phyloP scores from a whole-genome alignment of 345 rosid genomes.

The Acer saccharum region DNA sequence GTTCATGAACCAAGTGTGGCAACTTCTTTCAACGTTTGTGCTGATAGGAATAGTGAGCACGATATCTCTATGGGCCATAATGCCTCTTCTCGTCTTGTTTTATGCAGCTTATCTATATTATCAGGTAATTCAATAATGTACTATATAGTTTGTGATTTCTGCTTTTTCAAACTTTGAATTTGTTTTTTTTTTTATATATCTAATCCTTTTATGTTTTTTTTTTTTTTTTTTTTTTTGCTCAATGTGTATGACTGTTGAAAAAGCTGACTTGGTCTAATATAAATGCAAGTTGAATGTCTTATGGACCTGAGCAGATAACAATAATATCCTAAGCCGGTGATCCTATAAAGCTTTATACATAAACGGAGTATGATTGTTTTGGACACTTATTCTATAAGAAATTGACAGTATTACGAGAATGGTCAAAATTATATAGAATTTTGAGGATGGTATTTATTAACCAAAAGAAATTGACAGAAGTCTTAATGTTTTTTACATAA shows the following conservation, averaged over 20 bases:
- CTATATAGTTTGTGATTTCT: neutral
- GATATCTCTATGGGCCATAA: constrained; percentile 87
- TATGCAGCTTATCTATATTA: constrained; percentile 89
- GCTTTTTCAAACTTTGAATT: neutral
- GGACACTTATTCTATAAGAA: neutral
- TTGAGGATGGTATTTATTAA: neutral
- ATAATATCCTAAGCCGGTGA: neutral
- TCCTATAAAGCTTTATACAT: neutral
- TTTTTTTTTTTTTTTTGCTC: neutral
- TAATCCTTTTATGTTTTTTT: neutral
- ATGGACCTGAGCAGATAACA: neutral
- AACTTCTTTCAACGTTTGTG: constrained; percentile 88
- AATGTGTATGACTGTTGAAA: neutral
- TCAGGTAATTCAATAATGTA: constrained; percentile 54
- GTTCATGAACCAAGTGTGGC: constrained; percentile 78
- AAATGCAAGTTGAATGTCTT: neutral
- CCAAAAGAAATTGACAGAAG: too few species aligned
- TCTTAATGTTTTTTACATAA: too few species aligned
- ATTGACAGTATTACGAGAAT: neutral
- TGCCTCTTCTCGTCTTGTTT: constrained; percentile 90
- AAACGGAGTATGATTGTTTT: neutral
- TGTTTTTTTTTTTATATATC: neutral
- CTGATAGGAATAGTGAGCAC: constrained; percentile 89
- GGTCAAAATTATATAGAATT: neutral
- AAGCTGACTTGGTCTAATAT: neutral